Evolutionary conservation across 73 alveolate genomes (phyloP).

Genomic region (Paramecium bursaria): DNA sequence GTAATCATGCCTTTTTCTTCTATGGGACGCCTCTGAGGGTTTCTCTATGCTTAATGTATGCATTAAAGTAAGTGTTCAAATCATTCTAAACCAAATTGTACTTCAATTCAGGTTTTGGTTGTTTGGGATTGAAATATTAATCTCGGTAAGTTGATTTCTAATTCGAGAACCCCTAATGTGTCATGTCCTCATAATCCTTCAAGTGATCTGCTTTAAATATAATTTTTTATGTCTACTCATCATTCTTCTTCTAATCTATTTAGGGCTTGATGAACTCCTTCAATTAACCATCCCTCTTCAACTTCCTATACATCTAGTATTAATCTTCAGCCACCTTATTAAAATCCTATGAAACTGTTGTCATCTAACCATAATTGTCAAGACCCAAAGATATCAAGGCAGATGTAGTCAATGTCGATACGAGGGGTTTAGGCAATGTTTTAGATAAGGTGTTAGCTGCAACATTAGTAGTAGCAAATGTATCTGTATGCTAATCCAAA

Average conservation of each 20-base stretch:
- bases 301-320: neutral
- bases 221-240: slow-evolving; percentile 27
- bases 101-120: neutral
- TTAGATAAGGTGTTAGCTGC: neutral
- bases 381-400: slow-evolving; percentile 55
- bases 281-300: slow-evolving; percentile 24
- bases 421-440: slow-evolving; percentile 50
- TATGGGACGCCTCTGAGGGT: slow-evolving; percentile 44
- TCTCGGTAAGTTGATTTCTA: slow-evolving; percentile 1
- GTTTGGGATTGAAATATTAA: neutral
- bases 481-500: slow-evolving; percentile 36
- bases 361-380: slow-evolving; percentile 49
- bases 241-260: neutral
- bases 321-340: slow-evolving; percentile 32
- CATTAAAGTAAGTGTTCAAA: slow-evolving; percentile 27
- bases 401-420: slow-evolving; percentile 50
- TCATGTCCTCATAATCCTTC: slow-evolving; percentile 55
- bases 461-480: neutral
- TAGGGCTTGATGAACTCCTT: slow-evolving; percentile 8
- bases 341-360: slow-evolving; percentile 22
- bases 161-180: slow-evolving; percentile 8
- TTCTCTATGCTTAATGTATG: slow-evolving; percentile 40
- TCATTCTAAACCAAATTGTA: slow-evolving; percentile 49
- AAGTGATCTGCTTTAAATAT: slow-evolving; percentile 42
- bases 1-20: neutral